phyloP scores from a whole-genome alignment of 352 stramenopile genomes.

The Phytopythium kandeliae region DNA sequence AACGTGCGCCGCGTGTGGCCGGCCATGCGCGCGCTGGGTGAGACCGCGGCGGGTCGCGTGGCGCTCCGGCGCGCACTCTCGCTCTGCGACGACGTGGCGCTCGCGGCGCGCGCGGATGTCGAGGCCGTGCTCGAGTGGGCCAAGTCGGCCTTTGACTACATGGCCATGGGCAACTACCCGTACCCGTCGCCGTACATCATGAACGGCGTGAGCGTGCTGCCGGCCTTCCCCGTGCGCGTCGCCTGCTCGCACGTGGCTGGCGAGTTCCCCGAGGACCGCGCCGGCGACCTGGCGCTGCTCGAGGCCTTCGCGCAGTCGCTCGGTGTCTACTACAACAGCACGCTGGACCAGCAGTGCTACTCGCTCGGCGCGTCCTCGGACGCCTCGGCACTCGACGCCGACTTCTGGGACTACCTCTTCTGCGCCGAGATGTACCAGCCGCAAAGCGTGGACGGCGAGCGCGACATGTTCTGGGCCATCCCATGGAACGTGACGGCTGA shows the following conservation, averaged over 20 bases:
- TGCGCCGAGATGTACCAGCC: slow-evolving; percentile 80
- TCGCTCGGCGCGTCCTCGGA: slow-evolving; percentile 40
- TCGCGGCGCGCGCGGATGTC: slow-evolving; percentile 42
- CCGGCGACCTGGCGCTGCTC: slow-evolving; percentile 33
- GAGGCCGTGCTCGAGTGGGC: slow-evolving; percentile 52
- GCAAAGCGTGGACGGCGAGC: slow-evolving; percentile 46
- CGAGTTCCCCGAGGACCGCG: slow-evolving; percentile 28
- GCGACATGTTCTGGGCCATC: slow-evolving; percentile 86
- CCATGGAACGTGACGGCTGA: slow-evolving; percentile 62
- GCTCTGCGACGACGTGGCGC: slow-evolving; percentile 44
- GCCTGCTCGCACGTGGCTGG: slow-evolving; percentile 69
- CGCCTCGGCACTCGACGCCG: slow-evolving; percentile 37
- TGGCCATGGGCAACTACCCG: slow-evolving; percentile 96
- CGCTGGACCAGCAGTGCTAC: slow-evolving; percentile 47
- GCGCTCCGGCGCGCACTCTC: slow-evolving; percentile 32
- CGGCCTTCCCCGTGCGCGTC: slow-evolving; percentile 86
- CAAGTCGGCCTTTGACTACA: slow-evolving; percentile 84
- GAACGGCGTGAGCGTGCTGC: slow-evolving; percentile 79
- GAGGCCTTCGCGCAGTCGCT: slow-evolving; percentile 43
- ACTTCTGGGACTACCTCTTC: slow-evolving; percentile 80
- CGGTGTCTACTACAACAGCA: slow-evolving; percentile 81
- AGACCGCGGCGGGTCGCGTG: slow-evolving; percentile 36
- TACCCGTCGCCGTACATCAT: slow-evolving; percentile 95
- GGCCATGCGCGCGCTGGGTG: slow-evolving; percentile 45
- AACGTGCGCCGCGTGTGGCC: slow-evolving; percentile 76